These are phyloP conservation scores for Magnusiomyces suaveolens DNA, from an alignment of 1,139 yeast genomes.

Conservation along the genomic window DNA sequence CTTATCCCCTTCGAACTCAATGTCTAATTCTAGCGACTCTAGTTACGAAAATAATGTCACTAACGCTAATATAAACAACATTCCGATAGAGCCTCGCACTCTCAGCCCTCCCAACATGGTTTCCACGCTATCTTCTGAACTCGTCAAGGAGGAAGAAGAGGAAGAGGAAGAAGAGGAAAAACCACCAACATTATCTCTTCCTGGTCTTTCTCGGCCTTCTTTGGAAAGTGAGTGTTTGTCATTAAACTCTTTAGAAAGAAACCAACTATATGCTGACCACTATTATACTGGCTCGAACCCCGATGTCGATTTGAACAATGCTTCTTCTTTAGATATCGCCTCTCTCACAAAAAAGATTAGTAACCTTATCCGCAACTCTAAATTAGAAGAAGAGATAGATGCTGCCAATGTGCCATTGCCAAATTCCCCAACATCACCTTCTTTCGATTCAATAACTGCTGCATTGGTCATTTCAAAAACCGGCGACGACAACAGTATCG, in stretches of 20 bases:
- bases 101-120: neutral
- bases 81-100: neutral
- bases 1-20: neutral
- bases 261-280: no score
- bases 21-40: neutral
- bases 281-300: neutral
- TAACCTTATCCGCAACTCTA: constrained; percentile 7
- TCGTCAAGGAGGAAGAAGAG: constrained; percentile 5
- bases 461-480: neutral
- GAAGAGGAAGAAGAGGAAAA: no score
- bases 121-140: neutral
- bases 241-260: no score
- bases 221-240: neutral
- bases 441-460: neutral
- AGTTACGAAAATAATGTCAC: neutral
- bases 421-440: neutral
- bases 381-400: neutral
- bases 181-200: no score
- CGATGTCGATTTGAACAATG: neutral
- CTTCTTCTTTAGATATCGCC: neutral
- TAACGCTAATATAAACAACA: no score
- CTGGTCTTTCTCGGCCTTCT: no score
- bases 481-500: neutral
- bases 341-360: constrained; percentile 9
- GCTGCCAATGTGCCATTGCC: neutral